A percentile compares a stretch with the other conserved stretches of the same genome.
Conservation (phyloP, 257 asterid genomes). For the Osmanthus fragrans region DNA sequence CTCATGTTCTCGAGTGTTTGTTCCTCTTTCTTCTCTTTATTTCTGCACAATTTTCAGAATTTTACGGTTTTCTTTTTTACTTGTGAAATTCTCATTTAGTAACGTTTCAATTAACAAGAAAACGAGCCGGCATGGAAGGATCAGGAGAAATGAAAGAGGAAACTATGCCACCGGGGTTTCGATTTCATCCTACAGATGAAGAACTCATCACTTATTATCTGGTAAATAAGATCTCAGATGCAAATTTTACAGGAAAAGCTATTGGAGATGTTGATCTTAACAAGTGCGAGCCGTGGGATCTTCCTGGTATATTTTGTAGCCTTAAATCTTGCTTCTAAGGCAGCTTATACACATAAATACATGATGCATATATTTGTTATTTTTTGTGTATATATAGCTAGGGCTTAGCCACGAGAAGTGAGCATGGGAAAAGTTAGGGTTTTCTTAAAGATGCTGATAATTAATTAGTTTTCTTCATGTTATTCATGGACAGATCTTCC, state of each 20-base stretch:
- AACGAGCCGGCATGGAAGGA: slow-evolving; percentile 46
- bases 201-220: slow-evolving; percentile 84
- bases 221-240: slow-evolving; percentile 72
- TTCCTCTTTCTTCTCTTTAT: slow-evolving; percentile 6
- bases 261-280: slow-evolving; percentile 91
- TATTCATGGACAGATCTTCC: neutral
- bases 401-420: slow-evolving; percentile 21
- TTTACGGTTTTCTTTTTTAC: slow-evolving; percentile 38
- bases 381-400: slow-evolving; percentile 6
- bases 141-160: slow-evolving; percentile 51
- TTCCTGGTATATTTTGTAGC: slow-evolving; percentile 59
- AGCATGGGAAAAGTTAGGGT: slow-evolving; percentile 24
- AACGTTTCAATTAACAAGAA: slow-evolving; percentile 17
- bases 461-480: neutral
- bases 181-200: slow-evolving; percentile 88
- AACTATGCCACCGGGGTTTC: slow-evolving; percentile 78
- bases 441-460: neutral
- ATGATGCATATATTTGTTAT: neutral
- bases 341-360: neutral
- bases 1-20: slow-evolving; percentile 23
- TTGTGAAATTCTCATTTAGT: slow-evolving; percentile 30
- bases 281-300: slow-evolving; percentile 97
- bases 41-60: slow-evolving; percentile 12
- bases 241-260: slow-evolving; percentile 71
- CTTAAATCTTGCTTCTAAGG: neutral